phyloP scores from a whole-genome alignment of 1,284 basidiomycete species.

The Cutaneotrichosporon cutaneum region DNA sequence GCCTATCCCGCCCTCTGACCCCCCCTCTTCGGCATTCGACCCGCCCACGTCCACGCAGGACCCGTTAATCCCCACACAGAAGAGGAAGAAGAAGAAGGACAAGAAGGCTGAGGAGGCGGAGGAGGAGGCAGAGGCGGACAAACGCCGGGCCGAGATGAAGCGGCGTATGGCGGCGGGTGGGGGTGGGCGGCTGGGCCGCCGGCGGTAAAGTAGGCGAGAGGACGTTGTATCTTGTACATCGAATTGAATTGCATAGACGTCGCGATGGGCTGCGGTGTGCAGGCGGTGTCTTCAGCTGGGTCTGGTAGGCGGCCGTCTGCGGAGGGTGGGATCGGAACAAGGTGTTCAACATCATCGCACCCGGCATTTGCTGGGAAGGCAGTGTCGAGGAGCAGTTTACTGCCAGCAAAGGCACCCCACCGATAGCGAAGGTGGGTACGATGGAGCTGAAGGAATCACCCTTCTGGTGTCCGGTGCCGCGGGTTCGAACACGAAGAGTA shows the following conservation, averaged over 20 bases:
- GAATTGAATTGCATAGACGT: not conserved
- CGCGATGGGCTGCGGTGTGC: no score
- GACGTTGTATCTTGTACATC: not conserved
- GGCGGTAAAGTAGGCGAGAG: not conserved
- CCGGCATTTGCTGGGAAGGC: no score
- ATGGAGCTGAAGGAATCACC: no score
- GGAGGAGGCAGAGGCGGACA: constrained; percentile 39
- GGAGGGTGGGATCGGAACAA: no score
- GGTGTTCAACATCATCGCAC: no score
- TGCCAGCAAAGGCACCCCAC: no score
- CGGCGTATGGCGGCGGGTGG: constrained; percentile 37
- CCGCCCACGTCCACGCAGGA: constrained; percentile 18
- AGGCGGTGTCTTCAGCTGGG: no score
- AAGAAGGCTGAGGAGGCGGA: constrained; percentile 34
- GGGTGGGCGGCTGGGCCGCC: constrained; percentile 22
- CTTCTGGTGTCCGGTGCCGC: no score
- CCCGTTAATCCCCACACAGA: constrained; percentile 22
- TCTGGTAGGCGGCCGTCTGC: no score
- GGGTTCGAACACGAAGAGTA: no score
- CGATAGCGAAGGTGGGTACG: no score
- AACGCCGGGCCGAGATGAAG: constrained; percentile 35
- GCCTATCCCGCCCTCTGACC: constrained; percentile 7
- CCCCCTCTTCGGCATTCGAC: constrained; percentile 3
- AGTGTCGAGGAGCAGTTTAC: no score
- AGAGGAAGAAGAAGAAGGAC: constrained; percentile 29